phyloP scores from a whole-genome alignment of 2,329 filamentous ascomycete genomes.

The Mariannaea sp. region DNA sequence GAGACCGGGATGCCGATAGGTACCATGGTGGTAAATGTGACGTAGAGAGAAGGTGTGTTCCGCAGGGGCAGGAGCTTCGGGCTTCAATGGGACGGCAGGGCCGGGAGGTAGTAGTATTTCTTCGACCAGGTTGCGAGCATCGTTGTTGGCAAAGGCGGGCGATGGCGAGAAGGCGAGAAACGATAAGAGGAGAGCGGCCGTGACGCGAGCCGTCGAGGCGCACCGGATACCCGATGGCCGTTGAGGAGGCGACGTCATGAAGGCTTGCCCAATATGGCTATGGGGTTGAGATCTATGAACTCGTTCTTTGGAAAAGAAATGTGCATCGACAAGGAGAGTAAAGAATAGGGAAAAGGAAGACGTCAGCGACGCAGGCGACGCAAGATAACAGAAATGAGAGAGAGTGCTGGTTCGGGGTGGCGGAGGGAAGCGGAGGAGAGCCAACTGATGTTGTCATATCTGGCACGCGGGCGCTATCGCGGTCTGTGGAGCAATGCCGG shows the following conservation, averaged over 20 bases:
- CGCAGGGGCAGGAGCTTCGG: slow-evolving; percentile 52
- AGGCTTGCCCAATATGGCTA: slow-evolving; percentile 11
- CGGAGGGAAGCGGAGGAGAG: slow-evolving; percentile 24
- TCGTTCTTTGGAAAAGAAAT: not conserved
- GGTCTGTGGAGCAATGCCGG: slow-evolving; percentile 24
- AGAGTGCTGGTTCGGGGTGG: slow-evolving; percentile 21
- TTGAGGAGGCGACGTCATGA: slow-evolving; percentile 30
- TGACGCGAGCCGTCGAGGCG: slow-evolving; percentile 65
- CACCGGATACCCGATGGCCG: slow-evolving; percentile 42
- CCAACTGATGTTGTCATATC: slow-evolving; percentile 39
- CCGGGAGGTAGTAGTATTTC: slow-evolving; percentile 50
- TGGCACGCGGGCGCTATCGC: slow-evolving; percentile 35
- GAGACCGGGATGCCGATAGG: slow-evolving; percentile 75
- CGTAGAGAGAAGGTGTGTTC: slow-evolving; percentile 72
- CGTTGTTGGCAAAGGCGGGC: slow-evolving; percentile 43
- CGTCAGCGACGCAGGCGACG: slow-evolving; percentile 20
- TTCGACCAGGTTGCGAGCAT: slow-evolving; percentile 46
- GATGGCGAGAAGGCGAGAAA: slow-evolving; percentile 65
- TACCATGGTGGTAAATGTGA: slow-evolving; percentile 92
- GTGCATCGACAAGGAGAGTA: not conserved
- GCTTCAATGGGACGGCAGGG: slow-evolving; percentile 47
- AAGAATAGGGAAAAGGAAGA: slow-evolving; percentile 6
- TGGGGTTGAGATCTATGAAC: slow-evolving; percentile 11
- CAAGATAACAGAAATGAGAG: slow-evolving; percentile 11
- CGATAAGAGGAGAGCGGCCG: slow-evolving; percentile 66